A percentile compares a stretch with the other conserved stretches of the same genome.
Conservation (phyloP, 495 filamentous ascomycete genomes). For the Talaromyces ruber region DNA sequence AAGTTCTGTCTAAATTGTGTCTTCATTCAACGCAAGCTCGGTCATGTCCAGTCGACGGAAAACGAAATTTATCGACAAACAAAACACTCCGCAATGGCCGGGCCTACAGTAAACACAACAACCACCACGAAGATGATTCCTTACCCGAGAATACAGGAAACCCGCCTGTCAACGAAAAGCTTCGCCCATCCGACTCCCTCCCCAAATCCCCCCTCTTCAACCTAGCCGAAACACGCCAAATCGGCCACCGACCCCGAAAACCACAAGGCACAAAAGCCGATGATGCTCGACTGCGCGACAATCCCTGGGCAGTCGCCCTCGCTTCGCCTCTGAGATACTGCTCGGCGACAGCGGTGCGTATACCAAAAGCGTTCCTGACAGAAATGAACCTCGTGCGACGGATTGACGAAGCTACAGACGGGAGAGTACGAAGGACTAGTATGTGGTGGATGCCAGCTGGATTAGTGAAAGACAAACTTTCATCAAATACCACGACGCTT, state of each 20-base stretch:
- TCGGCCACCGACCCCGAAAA: constrained; percentile 17
- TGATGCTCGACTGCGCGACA: constrained; percentile 17
- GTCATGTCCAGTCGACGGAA: not conserved
- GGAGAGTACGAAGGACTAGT: constrained; percentile 33
- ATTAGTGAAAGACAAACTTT: constrained; percentile 25
- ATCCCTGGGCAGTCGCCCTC: constrained; percentile 48
- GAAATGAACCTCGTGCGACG: constrained; percentile 49
- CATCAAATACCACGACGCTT: not conserved
- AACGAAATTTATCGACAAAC: not conserved
- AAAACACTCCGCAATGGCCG: not conserved
- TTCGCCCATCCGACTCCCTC: constrained; percentile 26
- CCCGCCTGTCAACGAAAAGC: not conserved
- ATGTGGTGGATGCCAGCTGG: constrained; percentile 53
- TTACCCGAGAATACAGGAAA: not conserved
- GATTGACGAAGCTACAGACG: not conserved
- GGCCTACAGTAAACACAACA: not conserved
- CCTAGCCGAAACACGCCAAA: constrained; percentile 13
- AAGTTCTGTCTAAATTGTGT: not conserved
- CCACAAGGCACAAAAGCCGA: constrained; percentile 33
- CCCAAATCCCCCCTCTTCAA: constrained; percentile 29
- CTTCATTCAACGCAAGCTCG: not conserved
- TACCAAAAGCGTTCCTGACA: constrained; percentile 59
- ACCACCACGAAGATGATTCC: not conserved
- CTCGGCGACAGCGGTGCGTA: constrained; percentile 36
- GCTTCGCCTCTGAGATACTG: constrained; percentile 59